Base-by-base conservation (phyloP, 345 rosid genomes). In the Erysimum cheiranthoides region DNA sequence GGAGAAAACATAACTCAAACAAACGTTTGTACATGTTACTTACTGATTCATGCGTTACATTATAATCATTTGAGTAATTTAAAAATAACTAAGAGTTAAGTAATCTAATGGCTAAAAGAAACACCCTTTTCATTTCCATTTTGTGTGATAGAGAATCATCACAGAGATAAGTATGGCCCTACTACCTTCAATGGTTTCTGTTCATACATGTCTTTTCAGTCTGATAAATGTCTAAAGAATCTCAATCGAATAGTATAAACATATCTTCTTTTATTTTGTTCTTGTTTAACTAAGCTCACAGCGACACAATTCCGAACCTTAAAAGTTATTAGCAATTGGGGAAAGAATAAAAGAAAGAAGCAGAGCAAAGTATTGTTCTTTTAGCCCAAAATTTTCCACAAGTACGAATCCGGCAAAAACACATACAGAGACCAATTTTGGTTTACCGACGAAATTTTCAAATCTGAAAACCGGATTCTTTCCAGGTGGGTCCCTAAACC, bases 161-260 rank as follows among this genome's bases (percentile, higher is more conserved):
- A 77, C 6, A 70, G 51, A 70, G 71, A 77, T 77, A 70, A 76
- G 66, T 35, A 43, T 70, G 80, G 30, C 28, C 80, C 80, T 66
- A 74, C 79, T 51, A 31, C 59, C 65, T 61, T 76, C 47, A 60
- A 54, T 39, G 6, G 36, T 69, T 68, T 40, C 32, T 52, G 75
- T 62, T 77, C 75, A 63, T 77, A 56, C 66, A 47, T 63, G 53
- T 70, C 71, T 54, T 46, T 70, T 77, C 35, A 1, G 12, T 28
- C 27, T 54, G 66, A 70, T 53, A 45, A 54, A 11, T 56, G 6
- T 13, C 2, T 16, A 3, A 70, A 53, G 75, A 76, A 62, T 58
- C 73, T 46, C n/a, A 35, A 70, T 70, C 65, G 71, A 70, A 63
- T 63, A 30, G 35, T 38, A 62, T 62, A 57, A 35, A 62, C 49